Percentiles rank a stretch among this genome's conserved stretches.
These are phyloP conservation scores for Agrocybe pediades DNA, from an alignment of 768 basidiomycete species.

Conservation along the genomic window DNA sequence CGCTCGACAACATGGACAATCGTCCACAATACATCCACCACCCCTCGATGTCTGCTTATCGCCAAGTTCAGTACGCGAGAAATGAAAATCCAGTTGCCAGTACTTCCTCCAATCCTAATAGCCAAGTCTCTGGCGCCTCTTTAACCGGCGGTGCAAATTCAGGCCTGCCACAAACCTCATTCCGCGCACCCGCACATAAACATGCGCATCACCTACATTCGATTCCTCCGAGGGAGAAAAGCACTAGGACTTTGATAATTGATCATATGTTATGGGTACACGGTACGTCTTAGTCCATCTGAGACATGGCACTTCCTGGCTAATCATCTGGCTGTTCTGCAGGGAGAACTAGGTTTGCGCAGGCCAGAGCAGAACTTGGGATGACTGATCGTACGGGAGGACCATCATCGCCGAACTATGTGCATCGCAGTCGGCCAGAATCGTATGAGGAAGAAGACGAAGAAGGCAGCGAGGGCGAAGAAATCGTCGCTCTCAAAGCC, in stretches of 20 bases:
- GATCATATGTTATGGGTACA: conserved; percentile 90
- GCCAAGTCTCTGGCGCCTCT: conserved; percentile 10
- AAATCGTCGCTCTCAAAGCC: conserved; percentile 49
- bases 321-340: neutral
- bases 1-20: conserved; percentile 14
- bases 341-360: conserved; percentile 77
- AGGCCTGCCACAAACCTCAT: conserved; percentile 32
- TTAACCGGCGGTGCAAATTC: conserved; percentile 14
- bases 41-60: conserved; percentile 10
- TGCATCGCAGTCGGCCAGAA: conserved; percentile 70
- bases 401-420: conserved; percentile 56
- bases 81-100: conserved; percentile 13
- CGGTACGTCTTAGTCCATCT: conserved; percentile 28
- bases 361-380: conserved; percentile 82
- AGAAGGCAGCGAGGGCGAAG: conserved; percentile 64
- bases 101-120: conserved; percentile 8
- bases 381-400: conserved; percentile 85
- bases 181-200: conserved; percentile 79
- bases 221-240: conserved; percentile 86
- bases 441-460: conserved; percentile 79
- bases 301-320: neutral
- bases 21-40: conserved; percentile 18
- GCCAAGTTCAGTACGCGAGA: conserved; percentile 12
- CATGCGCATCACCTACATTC: conserved; percentile 88
- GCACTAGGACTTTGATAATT: conserved; percentile 84